Conservation (phyloP, 768 basidiomycete species). For the Russula foetens region DNA sequence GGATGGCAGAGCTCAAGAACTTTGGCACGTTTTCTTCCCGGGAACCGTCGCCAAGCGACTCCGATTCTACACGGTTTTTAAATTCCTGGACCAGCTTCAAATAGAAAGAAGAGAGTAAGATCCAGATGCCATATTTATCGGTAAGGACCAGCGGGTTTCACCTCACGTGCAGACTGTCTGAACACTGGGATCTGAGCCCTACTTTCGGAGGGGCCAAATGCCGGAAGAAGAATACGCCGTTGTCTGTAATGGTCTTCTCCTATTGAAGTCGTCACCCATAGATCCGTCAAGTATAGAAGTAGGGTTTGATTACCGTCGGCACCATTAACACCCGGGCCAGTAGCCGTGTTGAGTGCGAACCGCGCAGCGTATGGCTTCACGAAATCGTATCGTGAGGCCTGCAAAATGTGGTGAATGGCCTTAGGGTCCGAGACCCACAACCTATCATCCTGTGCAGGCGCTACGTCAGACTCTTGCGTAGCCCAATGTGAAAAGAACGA, state of each 20-base stretch:
- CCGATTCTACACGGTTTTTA: background rate
- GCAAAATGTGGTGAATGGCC: constrained; percentile 16
- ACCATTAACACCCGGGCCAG: constrained; percentile 10
- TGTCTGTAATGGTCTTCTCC: constrained; percentile 11
- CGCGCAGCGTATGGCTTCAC: constrained; percentile 17
- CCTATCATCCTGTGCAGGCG: constrained; percentile 1
- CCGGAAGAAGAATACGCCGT: constrained; percentile 7
- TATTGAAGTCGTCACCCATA: background rate
- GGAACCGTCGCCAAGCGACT: background rate
- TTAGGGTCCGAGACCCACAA: constrained; percentile 15
- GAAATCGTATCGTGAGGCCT: constrained; percentile 12
- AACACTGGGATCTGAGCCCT: constrained; percentile 9
- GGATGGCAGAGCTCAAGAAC: constrained; percentile 7
- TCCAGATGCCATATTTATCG: background rate
- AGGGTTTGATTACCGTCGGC: constrained; percentile 5
- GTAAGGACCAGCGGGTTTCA: background rate
- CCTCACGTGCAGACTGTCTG: constrained; percentile 12
- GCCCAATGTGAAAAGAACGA: background rate
- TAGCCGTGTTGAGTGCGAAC: constrained; percentile 12
- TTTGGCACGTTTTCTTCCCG: constrained; percentile 10
- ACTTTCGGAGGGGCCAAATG: constrained; percentile 6
- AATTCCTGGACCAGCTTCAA: constrained; percentile 7
- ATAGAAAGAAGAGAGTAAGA: no score
- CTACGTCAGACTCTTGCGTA: background rate
- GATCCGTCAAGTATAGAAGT: background rate